Evolutionary conservation across 306 rosid species (phyloP), one percentile per base, ranked within the genome.

Genomic region (Glycine tomentella): DNA sequence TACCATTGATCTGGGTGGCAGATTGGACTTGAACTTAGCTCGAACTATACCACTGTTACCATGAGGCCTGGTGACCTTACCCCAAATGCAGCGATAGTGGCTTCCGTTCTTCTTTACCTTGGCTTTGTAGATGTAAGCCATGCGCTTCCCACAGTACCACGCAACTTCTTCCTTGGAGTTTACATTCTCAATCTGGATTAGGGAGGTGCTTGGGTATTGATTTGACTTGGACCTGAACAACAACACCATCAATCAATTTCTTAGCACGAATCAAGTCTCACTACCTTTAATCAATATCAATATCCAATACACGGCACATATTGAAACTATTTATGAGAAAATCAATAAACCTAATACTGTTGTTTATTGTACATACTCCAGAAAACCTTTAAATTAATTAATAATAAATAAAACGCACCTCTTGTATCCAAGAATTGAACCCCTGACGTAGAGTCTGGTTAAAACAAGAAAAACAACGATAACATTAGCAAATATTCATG

Each of bases 21-120:
- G 75, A 51, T 93, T 95, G 0, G 99, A 95, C 80, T 80, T 95
- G 92, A 95, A 95, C 90, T 93, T 93, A 11, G 99, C 98, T 13
- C 99, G 95, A 36, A 95, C 96, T 3, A 95, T 20, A 2, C 99
- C 99, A 8, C 90, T 95, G 93, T 95, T 95, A 61, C 98, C 99
- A 42, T 95, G 99, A 36, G 99, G 96, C 84, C 99, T 88, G 13
- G 72, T 42, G 5, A 95, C 99, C 89, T 95, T 95, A 5, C 99
- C 99, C 99, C 99, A 95, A 76, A 95, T 91, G 91, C 99, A 95
- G 49, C 99, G 95, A 80, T 93, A 95, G 80, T 93, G 97, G 50
- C 80, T 76, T 9, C 96, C 98, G 0, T 95, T 75, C 82, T 77
- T 87, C 92, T 93, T 95, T 59, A 90, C 94, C 89, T 95, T 95